Base-by-base conservation (phyloP, 1,139 yeast genomes). In the Magnusiomyces suaveolens region DNA sequence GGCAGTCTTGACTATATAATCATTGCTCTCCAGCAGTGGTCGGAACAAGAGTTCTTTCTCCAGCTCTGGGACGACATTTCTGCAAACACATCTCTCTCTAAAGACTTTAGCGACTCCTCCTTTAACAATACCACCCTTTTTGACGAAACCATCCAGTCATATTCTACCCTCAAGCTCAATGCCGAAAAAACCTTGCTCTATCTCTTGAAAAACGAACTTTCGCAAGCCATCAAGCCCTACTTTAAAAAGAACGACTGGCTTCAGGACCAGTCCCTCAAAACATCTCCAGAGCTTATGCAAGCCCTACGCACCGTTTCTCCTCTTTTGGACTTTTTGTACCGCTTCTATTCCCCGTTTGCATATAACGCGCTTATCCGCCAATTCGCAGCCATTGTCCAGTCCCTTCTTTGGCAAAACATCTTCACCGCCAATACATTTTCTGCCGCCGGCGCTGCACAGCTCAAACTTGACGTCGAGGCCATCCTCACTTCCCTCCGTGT, bases 341-440 rank as follows among this genome's bases (percentile, higher is more conserved):
- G 63, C 57, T 63, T 68, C 66, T 73, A 59, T 58, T 70, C 56
- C 62, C 69, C 52, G 26, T 65, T 62, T 36, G 68, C 64, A 55
- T 51, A 59, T 25, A 54, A 57, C 10, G 64, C 64, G 33, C 54
- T 73, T 14, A 47, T 62, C 10, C 59, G 68, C 18, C 60, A 62
- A 10, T 68, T 83, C 1, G 43, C 53, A 4, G 48, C 55, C 6
- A 69, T 75, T 1, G 63, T 85, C 26, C 76, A 82, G 10, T 69
- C 69, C 32, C 75, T 80, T 49, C 68, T 83, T 58, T 73, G 76
- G 63, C 84, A 82, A 59, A 79, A 80, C 54, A 75, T 85, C 51
- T 72, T 85, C 50, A 81, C 83, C 58, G 78, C 82, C 52, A 84
- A 84, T 64, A 77, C 74, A 59, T 88, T 88, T 68, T 77, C 76